These are phyloP conservation scores for Xylaria flabelliformis DNA, from an alignment of 495 filamentous ascomycete genomes.

Conservation along the genomic window DNA sequence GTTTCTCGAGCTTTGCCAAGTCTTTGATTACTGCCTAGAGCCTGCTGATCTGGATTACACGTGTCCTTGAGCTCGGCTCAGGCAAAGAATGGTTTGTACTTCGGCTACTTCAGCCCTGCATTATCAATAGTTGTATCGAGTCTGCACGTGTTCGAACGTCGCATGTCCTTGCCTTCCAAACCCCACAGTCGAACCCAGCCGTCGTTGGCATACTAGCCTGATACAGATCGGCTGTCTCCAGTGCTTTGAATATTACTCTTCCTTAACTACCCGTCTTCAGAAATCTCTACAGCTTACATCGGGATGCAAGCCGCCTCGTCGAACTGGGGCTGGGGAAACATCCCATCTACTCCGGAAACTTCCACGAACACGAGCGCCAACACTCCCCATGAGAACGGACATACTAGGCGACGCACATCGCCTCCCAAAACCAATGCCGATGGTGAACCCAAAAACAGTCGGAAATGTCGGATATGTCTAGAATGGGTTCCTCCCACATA, in stretches of 20 bases:
- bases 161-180: background rate
- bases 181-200: background rate
- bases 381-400: slow-evolving; percentile 29
- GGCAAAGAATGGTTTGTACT: slow-evolving; percentile 32
- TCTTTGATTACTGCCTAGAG: slow-evolving; percentile 27
- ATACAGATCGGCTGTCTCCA: background rate
- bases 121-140: slow-evolving; percentile 22
- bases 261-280: background rate
- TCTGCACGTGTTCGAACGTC: slow-evolving; percentile 22
- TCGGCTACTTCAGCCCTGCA: slow-evolving; percentile 25
- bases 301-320: slow-evolving; percentile 23
- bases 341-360: slow-evolving; percentile 1
- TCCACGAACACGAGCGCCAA: slow-evolving; percentile 19
- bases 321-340: slow-evolving; percentile 15
- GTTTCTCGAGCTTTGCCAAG: slow-evolving; percentile 18
- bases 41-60: slow-evolving; percentile 11
- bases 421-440: slow-evolving; percentile 34
- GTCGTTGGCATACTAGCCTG: background rate
- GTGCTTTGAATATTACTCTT: slow-evolving; percentile 1
- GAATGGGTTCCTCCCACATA: slow-evolving; percentile 83
- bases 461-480: slow-evolving; percentile 91
- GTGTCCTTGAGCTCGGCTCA: slow-evolving; percentile 28
- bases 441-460: slow-evolving; percentile 41
- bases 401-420: slow-evolving; percentile 17
- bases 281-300: slow-evolving; percentile 3